Percentiles rank a stretch among this genome's conserved stretches.
These are phyloP conservation scores for Solanum pennellii DNA, from an alignment of 257 asterid genomes.

Conservation along the genomic window DNA sequence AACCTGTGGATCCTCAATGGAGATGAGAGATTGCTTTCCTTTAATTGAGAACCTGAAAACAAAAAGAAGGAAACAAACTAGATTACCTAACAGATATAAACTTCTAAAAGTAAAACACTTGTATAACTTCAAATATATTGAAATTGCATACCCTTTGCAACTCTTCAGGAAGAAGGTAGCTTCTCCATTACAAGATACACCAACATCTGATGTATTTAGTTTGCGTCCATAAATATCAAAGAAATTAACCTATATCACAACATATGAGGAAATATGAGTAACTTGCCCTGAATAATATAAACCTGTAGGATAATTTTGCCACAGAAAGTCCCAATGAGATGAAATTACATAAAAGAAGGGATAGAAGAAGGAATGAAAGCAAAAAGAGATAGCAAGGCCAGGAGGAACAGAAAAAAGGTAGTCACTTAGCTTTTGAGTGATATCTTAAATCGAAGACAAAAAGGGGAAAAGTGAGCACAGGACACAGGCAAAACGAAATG, in stretches of 20 bases:
- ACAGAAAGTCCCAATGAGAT: background rate
- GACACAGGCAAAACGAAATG: background rate
- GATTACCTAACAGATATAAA: background rate
- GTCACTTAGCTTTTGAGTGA: background rate
- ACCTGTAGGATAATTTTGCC: background rate
- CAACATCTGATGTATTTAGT: slow-evolving; percentile 74
- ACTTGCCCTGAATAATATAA: background rate
- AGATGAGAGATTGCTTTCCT: slow-evolving; percentile 47
- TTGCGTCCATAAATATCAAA: slow-evolving; percentile 89
- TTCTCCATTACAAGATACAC: slow-evolving; percentile 68
- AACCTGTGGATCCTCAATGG: slow-evolving; percentile 99
- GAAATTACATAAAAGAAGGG: background rate
- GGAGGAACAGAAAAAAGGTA: background rate
- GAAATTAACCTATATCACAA: slow-evolving; percentile 51
- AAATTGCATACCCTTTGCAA: slow-evolving; percentile 52
- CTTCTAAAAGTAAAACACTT: background rate
- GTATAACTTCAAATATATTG: background rate
- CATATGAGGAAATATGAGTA: background rate
- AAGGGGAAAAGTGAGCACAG: background rate
- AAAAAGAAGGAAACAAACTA: background rate
- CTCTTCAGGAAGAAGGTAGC: slow-evolving; percentile 66
- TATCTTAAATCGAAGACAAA: background rate
- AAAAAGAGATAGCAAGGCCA: background rate
- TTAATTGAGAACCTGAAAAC: slow-evolving; percentile 49
- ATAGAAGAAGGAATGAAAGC: background rate